These are phyloP conservation scores for Cyphellophora attinorum DNA, from an alignment of 2,329 filamentous ascomycete genomes.

Conservation along the genomic window DNA sequence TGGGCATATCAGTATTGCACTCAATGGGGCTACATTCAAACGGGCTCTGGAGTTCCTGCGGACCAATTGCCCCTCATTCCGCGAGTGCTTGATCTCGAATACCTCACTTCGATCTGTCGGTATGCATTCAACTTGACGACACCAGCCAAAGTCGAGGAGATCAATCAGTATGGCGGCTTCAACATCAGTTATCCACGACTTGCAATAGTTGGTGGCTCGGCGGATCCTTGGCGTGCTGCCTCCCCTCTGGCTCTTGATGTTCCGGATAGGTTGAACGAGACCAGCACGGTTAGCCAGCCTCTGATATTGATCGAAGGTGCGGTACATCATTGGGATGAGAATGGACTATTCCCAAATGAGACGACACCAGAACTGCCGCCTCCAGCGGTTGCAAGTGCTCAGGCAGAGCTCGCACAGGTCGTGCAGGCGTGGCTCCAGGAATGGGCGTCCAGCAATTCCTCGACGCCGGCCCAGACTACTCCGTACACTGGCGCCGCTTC, in stretches of 20 bases:
- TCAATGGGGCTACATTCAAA: conserved; percentile 69
- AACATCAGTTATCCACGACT: conserved; percentile 64
- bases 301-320: conserved; percentile 64
- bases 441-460: conserved; percentile 28
- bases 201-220: conserved; percentile 66
- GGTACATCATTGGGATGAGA: conserved; percentile 67
- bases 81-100: conserved; percentile 57
- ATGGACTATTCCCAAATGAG: conserved; percentile 43
- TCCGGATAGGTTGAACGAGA: conserved; percentile 34
- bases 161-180: conserved; percentile 71
- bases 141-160: conserved; percentile 51
- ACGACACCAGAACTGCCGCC: conserved; percentile 52
- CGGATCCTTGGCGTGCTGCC: conserved; percentile 70
- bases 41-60: conserved; percentile 58
- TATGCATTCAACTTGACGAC: conserved; percentile 60
- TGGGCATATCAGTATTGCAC: conserved; percentile 53
- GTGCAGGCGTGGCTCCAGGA: conserved; percentile 60
- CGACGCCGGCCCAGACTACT: no score
- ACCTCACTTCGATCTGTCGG: conserved; percentile 52
- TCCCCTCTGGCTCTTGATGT: conserved; percentile 56
- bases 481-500: no score
- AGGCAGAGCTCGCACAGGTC: conserved; percentile 50
- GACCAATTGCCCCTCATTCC: conserved; percentile 61
- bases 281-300: conserved; percentile 55
- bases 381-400: conserved; percentile 40